Base-by-base conservation (phyloP, 495 filamentous ascomycete species). In the Aspergillus hancockii region DNA sequence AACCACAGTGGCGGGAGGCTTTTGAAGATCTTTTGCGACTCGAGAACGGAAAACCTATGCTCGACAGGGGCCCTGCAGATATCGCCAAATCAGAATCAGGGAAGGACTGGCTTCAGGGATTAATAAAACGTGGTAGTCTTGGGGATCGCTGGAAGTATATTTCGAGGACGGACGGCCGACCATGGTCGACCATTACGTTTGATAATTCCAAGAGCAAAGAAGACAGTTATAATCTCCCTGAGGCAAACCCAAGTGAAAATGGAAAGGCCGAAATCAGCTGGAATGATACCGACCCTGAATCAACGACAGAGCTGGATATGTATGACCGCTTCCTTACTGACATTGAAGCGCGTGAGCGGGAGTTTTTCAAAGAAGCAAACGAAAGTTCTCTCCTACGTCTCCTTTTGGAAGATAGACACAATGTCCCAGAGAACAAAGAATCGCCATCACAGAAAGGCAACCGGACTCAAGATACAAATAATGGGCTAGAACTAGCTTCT, bases 21-120 rank as follows among this genome's bases (percentile, higher is more conserved):
- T 84, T 84, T 56, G 82, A 84, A 59, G 83, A 85, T 66, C 71
- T 85, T 10, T 53, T 85, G 10, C 69, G 72, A 23, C 67, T 83
- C 2, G 70, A 81, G 36, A 80, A 79, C 50, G 82, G 78, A 49
- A 75, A 78, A 57, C 67, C 71, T 6, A 72, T 83, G 72, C 64
- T 79, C 6, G 75, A 78, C 46, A 67, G 55, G 25, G 66, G 71
- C 31, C 41, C 60, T 2, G 22, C 57, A n/a, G 54, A 60, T 1
- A 57, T 63, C 8, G 59, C 52, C 25, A 72, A 63, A 52, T 54
- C 32, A 0, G 73, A 78, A 55, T 57, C 63, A 21, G 68, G 66
- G 9, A 63, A 64, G 8, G 71, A 76, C 8, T 80, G 77, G 77
- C 23, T 80, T 2, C 62, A 69, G 19, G 67, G 73, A 0, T 45